A percentile compares a stretch with the other conserved stretches of the same genome.
phyloP scores from a whole-genome alignment of 352 stramenopile species.

The Pythium folliculosum region DNA sequence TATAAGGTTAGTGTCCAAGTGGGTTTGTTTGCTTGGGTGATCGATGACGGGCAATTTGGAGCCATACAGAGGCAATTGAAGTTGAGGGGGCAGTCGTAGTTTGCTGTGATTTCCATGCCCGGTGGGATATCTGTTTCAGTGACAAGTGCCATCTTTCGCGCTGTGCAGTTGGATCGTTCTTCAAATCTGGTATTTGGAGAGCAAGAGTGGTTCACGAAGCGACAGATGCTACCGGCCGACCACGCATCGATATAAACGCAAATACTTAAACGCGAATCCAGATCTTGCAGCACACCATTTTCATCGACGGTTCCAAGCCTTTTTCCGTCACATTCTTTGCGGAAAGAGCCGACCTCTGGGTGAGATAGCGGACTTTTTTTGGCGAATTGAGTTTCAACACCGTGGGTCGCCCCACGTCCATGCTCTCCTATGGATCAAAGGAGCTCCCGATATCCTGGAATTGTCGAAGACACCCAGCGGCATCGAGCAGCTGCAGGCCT shows the following conservation, averaged over 20 bases:
- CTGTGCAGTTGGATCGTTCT: neutral
- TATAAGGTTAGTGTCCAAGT: too few species aligned
- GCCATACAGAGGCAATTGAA: neutral
- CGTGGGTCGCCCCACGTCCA: conserved; percentile 30
- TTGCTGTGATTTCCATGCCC: neutral
- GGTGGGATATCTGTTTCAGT: neutral
- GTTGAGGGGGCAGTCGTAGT: neutral
- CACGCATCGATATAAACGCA: too few species aligned
- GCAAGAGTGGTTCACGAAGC: neutral
- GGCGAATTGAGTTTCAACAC: conserved; percentile 32
- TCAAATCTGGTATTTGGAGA: neutral
- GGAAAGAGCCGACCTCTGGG: conserved; percentile 19
- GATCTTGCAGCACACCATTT: conserved; percentile 22
- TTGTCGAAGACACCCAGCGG: conserved; percentile 5
- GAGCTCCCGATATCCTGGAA: conserved; percentile 16
- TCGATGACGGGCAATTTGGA: too few species aligned
- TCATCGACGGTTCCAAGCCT: conserved; percentile 26
- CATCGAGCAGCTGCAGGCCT: neutral
- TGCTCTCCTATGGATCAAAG: conserved; percentile 28
- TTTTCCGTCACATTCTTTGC: conserved; percentile 14
- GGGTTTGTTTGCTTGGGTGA: too few species aligned
- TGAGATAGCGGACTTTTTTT: conserved; percentile 30
- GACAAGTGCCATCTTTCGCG: neutral
- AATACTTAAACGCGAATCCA: neutral
- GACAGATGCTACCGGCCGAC: neutral